These are phyloP conservation scores for Lipomyces sp. DNA, from an alignment of 805 yeast species.

Conservation along the genomic window DNA sequence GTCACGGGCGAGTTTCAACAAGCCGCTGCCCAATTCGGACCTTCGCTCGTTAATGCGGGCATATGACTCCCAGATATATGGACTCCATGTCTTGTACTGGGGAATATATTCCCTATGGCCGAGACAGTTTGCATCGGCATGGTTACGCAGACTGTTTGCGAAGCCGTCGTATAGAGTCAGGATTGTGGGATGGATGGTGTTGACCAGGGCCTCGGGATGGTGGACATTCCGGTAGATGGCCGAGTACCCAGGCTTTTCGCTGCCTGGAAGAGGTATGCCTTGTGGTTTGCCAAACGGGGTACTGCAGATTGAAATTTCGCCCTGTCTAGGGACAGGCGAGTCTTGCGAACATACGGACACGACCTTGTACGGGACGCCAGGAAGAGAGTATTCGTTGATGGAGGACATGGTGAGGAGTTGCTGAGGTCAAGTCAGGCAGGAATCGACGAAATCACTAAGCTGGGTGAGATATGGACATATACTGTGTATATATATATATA, in stretches of 20 bases:
- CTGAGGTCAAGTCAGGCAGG: neutral
- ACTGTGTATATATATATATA: neutral
- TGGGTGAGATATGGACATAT: neutral
- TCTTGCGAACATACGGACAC: constrained; percentile 26
- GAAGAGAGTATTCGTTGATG: constrained; percentile 14
- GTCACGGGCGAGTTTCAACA: constrained; percentile 49
- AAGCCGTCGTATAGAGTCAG: constrained; percentile 33
- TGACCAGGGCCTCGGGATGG: constrained; percentile 43
- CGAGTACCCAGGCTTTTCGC: constrained; percentile 55
- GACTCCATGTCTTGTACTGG: constrained; percentile 48
- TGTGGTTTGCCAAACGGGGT: constrained; percentile 40
- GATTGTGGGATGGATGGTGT: constrained; percentile 36
- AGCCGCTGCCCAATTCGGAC: constrained; percentile 60
- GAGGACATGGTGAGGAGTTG: neutral
- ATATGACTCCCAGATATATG: constrained; percentile 55
- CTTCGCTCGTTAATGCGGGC: constrained; percentile 51
- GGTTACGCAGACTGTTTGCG: constrained; percentile 21
- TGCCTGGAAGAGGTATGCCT: constrained; percentile 50
- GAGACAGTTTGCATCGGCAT: constrained; percentile 45
- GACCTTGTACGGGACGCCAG: constrained; percentile 8
- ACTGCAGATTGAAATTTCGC: constrained; percentile 8
- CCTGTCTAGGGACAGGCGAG: constrained; percentile 25
- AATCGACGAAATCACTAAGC: neutral
- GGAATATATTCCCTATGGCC: constrained; percentile 48
- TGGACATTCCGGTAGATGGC: constrained; percentile 56